These are phyloP conservation scores for Coemansia sp. DNA, from an alignment of 192 early-diverging fungal species.

Conservation along the genomic window DNA sequence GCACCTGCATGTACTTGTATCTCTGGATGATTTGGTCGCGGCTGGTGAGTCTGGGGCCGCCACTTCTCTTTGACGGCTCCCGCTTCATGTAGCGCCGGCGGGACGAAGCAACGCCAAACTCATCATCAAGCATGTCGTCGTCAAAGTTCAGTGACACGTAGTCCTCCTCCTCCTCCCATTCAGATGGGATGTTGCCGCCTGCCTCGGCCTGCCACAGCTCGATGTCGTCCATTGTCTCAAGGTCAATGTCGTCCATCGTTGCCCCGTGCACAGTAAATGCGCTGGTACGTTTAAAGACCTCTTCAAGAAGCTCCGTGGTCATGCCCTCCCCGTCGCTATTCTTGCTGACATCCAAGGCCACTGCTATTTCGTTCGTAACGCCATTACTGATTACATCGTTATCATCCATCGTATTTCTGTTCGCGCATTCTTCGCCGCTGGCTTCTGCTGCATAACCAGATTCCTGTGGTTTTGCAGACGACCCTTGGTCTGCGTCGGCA, in stretches of 20 bases:
- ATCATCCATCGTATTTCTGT: not conserved
- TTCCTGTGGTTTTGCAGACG: slow-evolving; percentile 11
- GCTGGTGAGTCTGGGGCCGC: slow-evolving; percentile 54
- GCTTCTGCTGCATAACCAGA: slow-evolving; percentile 8
- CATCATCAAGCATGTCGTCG: slow-evolving; percentile 77
- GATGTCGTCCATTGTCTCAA: slow-evolving; percentile 57
- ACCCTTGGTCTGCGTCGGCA: slow-evolving; percentile 10
- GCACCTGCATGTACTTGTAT: slow-evolving; percentile 88
- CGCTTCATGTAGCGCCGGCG: slow-evolving; percentile 49
- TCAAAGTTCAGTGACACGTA: slow-evolving; percentile 62
- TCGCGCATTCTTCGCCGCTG: not conserved
- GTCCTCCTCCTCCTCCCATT: slow-evolving; percentile 77
- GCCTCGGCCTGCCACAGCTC: slow-evolving; percentile 80
- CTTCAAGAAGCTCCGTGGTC: slow-evolving; percentile 78
- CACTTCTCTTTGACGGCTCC: slow-evolving; percentile 41
- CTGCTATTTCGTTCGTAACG: not conserved
- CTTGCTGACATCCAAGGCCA: not conserved
- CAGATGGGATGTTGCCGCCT: slow-evolving; percentile 67
- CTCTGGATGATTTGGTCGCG: slow-evolving; percentile 72
- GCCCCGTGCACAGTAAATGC: slow-evolving; percentile 68
- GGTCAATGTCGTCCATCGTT: slow-evolving; percentile 48
- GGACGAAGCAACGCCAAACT: slow-evolving; percentile 56
- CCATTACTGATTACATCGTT: not conserved
- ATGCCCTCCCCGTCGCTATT: slow-evolving; percentile 44
- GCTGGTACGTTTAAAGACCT: slow-evolving; percentile 87